Conservation (phyloP, 768 basidiomycete genomes). For the Pisolithus orientalis region DNA sequence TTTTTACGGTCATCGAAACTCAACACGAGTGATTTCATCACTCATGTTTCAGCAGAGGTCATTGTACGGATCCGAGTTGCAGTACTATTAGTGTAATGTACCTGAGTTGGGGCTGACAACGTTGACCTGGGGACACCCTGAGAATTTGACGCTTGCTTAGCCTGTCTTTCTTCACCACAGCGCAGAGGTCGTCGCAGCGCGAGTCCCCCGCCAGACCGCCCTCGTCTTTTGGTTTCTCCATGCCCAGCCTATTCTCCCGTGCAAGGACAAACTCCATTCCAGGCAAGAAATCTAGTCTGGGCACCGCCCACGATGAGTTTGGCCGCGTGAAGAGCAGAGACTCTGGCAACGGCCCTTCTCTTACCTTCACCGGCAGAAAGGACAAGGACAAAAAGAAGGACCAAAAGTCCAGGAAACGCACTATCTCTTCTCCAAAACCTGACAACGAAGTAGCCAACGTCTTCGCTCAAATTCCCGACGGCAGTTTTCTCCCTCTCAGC, state of each 20-base stretch:
- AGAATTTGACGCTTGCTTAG: constrained; percentile 18
- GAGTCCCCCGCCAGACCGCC: constrained; percentile 4
- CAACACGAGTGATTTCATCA: no score
- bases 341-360: constrained; percentile 26
- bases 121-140: constrained; percentile 12
- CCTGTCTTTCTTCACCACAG: constrained; percentile 7
- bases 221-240: constrained; percentile 27
- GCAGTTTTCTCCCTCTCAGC: constrained; percentile 46
- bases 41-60: no score
- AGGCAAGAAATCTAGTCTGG: background rate
- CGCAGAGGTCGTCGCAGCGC: constrained; percentile 15
- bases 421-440: constrained; percentile 33
- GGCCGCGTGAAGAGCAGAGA: constrained; percentile 49
- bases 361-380: constrained; percentile 34
- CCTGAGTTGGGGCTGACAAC: no score
- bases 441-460: constrained; percentile 28
- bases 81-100: no score
- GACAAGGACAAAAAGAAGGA: constrained; percentile 46
- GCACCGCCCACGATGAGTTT: constrained; percentile 50
- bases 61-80: no score
- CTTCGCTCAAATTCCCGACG: constrained; percentile 40
- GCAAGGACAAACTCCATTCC: constrained; percentile 56
- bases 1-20: no score
- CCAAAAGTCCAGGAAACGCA: constrained; percentile 32
- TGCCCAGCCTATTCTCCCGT: constrained; percentile 74